These are phyloP conservation scores for Trichophyton rubrum DNA, from an alignment of 2,329 filamentous ascomycete species.

Conservation along the genomic window DNA sequence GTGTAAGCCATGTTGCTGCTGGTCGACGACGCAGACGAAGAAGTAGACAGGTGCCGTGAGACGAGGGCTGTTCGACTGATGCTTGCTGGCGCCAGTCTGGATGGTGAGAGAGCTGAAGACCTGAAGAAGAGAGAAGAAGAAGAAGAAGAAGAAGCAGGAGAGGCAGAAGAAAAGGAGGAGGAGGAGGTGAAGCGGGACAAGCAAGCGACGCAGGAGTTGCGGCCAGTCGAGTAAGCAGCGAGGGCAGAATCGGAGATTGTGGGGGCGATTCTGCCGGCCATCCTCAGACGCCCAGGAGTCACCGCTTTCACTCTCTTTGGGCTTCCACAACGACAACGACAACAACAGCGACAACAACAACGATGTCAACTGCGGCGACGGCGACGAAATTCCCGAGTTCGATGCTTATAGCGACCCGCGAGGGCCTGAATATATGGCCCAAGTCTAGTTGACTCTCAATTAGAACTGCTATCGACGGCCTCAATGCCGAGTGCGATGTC, in stretches of 20 bases:
- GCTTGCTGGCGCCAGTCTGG: constrained; percentile 13
- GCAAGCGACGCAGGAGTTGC: not conserved
- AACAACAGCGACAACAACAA: too few species aligned
- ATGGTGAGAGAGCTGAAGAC: constrained; percentile 15
- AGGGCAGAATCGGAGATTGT: not conserved
- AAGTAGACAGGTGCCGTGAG: constrained; percentile 37
- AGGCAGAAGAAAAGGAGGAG: constrained; percentile 14
- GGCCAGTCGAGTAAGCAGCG: not conserved
- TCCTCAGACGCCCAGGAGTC: not conserved
- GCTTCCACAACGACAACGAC: too few species aligned
- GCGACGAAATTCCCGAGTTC: too few species aligned
- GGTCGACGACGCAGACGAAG: constrained; percentile 19
- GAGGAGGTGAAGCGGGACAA: not conserved
- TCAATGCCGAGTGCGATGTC: not conserved
- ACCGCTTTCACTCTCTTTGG: not conserved
- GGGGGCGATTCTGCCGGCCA: not conserved
- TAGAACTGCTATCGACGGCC: too few species aligned
- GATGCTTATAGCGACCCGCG: too few species aligned
- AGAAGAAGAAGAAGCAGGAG: constrained; percentile 17
- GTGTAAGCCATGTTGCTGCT: constrained; percentile 41
- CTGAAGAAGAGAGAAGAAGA: constrained; percentile 11
- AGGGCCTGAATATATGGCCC: too few species aligned
- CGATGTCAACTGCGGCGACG: too few species aligned
- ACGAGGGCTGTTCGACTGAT: constrained; percentile 33
- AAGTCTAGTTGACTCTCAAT: too few species aligned